phyloP scores from a whole-genome alignment of 1,284 basidiomycete species.

The Microstroma glucosiphilum region DNA sequence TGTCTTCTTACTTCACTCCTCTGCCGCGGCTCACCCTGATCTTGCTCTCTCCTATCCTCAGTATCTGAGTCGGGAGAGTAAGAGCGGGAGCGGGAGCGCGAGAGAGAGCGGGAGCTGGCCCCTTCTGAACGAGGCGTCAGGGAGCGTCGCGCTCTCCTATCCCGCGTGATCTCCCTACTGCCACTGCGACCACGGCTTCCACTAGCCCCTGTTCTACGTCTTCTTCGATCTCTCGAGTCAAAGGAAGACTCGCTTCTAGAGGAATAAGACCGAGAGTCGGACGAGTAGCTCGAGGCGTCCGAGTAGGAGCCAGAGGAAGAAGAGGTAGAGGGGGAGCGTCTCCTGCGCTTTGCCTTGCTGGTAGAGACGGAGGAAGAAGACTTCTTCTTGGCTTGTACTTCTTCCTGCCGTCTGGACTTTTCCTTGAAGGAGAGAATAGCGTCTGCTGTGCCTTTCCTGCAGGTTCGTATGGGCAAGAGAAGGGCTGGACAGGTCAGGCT shows the following conservation, averaged over 20 bases:
- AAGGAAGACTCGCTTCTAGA: not conserved
- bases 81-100: not conserved
- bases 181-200: not conserved
- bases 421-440: not conserved
- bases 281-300: not conserved
- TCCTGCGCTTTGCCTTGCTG: not conserved
- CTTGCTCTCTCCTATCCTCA: not conserved
- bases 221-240: not conserved
- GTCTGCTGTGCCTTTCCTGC: not conserved
- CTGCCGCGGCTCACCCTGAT: not conserved
- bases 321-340: not conserved
- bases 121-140: not conserved
- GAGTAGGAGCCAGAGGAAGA: not conserved
- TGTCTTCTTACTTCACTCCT: not conserved
- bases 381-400: not conserved
- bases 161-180: not conserved
- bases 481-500: not conserved
- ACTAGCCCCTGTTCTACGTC: not conserved
- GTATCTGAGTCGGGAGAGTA: not conserved
- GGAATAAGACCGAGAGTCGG: not conserved
- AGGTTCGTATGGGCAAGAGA: not conserved
- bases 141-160: not conserved
- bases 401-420: not conserved
- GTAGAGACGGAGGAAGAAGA: not conserved
- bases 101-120: not conserved